Base-by-base conservation (phyloP, 208 protist species). In the Trypanosoma caninum region DNA sequence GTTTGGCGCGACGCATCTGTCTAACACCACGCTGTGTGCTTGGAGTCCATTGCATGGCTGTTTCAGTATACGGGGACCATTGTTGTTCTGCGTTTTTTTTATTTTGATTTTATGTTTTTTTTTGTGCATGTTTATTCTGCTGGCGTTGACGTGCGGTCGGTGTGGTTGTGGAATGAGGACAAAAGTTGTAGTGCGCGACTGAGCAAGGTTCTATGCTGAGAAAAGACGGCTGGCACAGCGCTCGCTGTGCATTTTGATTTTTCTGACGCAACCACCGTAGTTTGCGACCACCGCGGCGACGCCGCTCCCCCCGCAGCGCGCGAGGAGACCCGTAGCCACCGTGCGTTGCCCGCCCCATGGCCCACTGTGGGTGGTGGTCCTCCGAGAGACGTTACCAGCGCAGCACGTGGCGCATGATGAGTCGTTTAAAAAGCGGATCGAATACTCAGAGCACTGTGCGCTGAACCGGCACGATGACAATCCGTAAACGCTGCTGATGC, bases 391-490 rank as follows among this genome's bases (percentile, higher is more conserved):
- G 44, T 35, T 28, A 4, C 6, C 25, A 7, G 22, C 13, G 3
- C 18, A 14, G 9, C 13, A 38, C 23, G 18, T 52, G 4, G 52
- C 10, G 34, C 34, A 22, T 63, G 58, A 63, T 55, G 58, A 63
- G 22, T 37, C 46, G 45, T 50, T 35, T 25, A 55, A 1, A 63
- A 20, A n/a, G 45, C 58, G 58, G 58, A 63, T 54, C 58, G 9
- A 3, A 54, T 34, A 27, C 53, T 63, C 58, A 63, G 58, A 63
- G 58, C 58, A 63, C 58, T 63, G 58, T 63, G 58, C 58, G 46
- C 58, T 63, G 58, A 63, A 28, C 31, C 16, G 13, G 42, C n/a
- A 28, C 31, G 58, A 63, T 63, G 58, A 65, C 48, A 65, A 65
- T 65, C 59, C 59, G 59, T 65, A 48, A 16, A 57, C 22, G 7